Conservation (phyloP, 129 eudicot genomes). For the Logfia minima region DNA sequence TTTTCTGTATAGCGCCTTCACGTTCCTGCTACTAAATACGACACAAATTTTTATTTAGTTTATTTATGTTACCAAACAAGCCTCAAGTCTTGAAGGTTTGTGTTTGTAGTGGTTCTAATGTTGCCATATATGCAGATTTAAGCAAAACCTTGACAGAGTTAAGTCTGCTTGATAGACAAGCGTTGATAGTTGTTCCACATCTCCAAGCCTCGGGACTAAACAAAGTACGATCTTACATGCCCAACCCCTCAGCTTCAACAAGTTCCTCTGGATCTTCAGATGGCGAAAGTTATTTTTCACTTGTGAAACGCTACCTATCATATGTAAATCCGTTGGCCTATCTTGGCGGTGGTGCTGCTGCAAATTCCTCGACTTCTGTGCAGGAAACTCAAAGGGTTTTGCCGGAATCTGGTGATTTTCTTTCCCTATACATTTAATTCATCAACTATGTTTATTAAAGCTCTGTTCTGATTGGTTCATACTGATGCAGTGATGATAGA, state of each 20-base stretch:
- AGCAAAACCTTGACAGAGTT: slow-evolving; percentile 55
- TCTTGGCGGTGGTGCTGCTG: slow-evolving; percentile 43
- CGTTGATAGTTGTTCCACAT: slow-evolving; percentile 64
- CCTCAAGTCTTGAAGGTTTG: not conserved
- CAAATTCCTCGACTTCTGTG: slow-evolving; percentile 47
- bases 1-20: too few relatives aligned
- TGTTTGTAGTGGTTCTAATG: slow-evolving; percentile 13
- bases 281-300: slow-evolving; percentile 64
- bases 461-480: not conserved
- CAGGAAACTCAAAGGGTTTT: slow-evolving; percentile 50
- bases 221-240: slow-evolving; percentile 36
- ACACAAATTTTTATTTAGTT: too few relatives aligned
- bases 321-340: slow-evolving; percentile 74
- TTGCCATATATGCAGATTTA: slow-evolving; percentile 52
- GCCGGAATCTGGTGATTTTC: slow-evolving; percentile 54
- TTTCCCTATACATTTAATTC: not conserved
- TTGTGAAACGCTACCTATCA: slow-evolving; percentile 52
- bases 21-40: too few relatives aligned
- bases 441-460: not conserved
- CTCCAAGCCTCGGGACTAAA: slow-evolving; percentile 24
- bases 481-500: not conserved
- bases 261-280: slow-evolving; percentile 43
- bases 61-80: too few relatives aligned
- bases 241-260: slow-evolving; percentile 33
- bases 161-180: slow-evolving; percentile 68